Percentiles rank a stretch among this genome's conserved stretches.
Evolutionary conservation across 352 stramenopile species (phyloP).

Genomic region (Phytophthora pluvialis): DNA sequence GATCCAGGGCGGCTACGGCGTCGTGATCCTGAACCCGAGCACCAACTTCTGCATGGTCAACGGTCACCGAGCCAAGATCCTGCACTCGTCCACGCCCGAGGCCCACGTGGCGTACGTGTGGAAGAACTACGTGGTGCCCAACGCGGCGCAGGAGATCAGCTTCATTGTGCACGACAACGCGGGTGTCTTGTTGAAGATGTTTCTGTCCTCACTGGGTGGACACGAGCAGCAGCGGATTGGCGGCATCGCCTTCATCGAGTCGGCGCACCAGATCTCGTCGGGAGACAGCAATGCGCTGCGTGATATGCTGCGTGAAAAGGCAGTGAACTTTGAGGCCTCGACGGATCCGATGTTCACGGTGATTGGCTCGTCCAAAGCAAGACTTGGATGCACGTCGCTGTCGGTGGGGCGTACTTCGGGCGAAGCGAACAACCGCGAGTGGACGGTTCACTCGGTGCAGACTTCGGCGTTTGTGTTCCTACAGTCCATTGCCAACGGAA

Average conservation of each 20-base stretch:
- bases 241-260: constrained; percentile 89
- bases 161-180: constrained; percentile 83
- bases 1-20: constrained; percentile 83
- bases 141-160: constrained; percentile 83
- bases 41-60: constrained; percentile 84
- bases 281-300: constrained; percentile 55
- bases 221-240: constrained; percentile 72
- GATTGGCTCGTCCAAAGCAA: constrained; percentile 74
- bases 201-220: constrained; percentile 62
- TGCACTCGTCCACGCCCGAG: constrained; percentile 78
- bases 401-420: constrained; percentile 77
- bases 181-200: constrained; percentile 72
- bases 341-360: constrained; percentile 85
- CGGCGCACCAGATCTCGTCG: constrained; percentile 72
- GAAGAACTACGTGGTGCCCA: constrained; percentile 88
- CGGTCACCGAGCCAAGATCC: constrained; percentile 81
- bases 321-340: constrained; percentile 88
- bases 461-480: constrained; percentile 89
- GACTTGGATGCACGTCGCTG: constrained; percentile 76
- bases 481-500: constrained; percentile 74
- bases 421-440: constrained; percentile 78
- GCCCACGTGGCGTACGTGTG: constrained; percentile 85
- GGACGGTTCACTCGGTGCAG: constrained; percentile 87
- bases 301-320: constrained; percentile 69
- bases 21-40: constrained; percentile 86